These are phyloP conservation scores for Barnettozyma pratensis DNA, from an alignment of 805 yeast species.

Conservation along the genomic window DNA sequence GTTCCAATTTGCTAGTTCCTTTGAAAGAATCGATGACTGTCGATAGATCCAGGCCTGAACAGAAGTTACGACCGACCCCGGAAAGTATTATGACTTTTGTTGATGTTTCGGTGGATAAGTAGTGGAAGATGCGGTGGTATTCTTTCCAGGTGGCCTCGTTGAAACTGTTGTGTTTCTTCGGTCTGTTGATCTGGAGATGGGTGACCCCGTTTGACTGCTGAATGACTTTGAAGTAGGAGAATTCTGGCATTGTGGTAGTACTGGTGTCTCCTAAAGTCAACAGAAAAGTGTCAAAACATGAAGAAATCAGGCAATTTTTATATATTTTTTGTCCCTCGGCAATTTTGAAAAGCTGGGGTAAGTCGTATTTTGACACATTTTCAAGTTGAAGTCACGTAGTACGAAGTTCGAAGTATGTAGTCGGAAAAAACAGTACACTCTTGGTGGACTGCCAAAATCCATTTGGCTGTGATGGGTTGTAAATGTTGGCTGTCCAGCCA, in stretches of 20 bases:
- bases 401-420: no score
- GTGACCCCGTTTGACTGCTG: constrained; percentile 31
- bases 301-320: no score
- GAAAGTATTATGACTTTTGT: constrained; percentile 54
- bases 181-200: constrained; percentile 59
- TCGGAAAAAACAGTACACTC: no score
- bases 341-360: no score
- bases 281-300: no score
- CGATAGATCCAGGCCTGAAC: constrained; percentile 62
- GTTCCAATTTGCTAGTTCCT: constrained; percentile 24
- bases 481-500: no score
- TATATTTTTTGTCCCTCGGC: no score
- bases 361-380: no score
- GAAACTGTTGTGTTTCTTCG: constrained; percentile 55
- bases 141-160: constrained; percentile 51
- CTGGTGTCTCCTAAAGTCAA: no score
- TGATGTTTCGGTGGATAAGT: constrained; percentile 38
- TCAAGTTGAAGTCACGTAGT: no score
- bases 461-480: no score
- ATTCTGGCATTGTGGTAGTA: constrained; percentile 1
- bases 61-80: constrained; percentile 50
- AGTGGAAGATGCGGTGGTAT: constrained; percentile 42
- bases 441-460: no score
- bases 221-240: constrained; percentile 17
- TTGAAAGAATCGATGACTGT: constrained; percentile 15